These are phyloP conservation scores for Piper longum DNA, from an alignment of 164 flowering plant genomes.

Conservation along the genomic window DNA sequence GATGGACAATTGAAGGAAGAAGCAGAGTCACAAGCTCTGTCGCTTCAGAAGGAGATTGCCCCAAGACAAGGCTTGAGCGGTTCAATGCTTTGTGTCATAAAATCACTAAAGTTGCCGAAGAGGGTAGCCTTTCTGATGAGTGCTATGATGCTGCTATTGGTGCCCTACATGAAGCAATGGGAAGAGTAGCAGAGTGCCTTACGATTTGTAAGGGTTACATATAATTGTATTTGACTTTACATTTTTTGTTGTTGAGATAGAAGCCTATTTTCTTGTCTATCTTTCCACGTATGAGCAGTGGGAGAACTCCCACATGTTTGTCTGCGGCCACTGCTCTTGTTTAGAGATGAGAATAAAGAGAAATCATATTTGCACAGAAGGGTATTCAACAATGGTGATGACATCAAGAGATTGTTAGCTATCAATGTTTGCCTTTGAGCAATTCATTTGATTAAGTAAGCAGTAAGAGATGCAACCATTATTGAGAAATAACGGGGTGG, in stretches of 20 bases:
- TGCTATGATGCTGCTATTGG: constrained; percentile 4
- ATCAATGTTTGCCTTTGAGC: too few relatives aligned
- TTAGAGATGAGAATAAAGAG: too few relatives aligned
- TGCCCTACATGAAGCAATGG: constrained; percentile 15
- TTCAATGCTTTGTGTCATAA: constrained; percentile 5
- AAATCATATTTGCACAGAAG: too few relatives aligned
- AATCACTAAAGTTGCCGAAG: constrained; percentile 8
- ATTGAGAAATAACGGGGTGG: too few relatives aligned
- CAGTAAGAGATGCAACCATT: too few relatives aligned
- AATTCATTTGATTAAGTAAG: too few relatives aligned
- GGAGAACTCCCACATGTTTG: too few relatives aligned
- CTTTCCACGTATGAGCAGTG: too few relatives aligned
- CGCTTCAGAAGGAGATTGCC: neutral
- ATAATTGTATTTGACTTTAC: neutral
- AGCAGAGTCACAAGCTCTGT: constrained; percentile 1
- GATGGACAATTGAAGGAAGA: constrained; percentile 10
- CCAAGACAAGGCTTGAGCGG: constrained; percentile 1
- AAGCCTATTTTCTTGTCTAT: too few relatives aligned
- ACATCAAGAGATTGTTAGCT: too few relatives aligned
- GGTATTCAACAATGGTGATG: too few relatives aligned
- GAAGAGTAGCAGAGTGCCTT: neutral
- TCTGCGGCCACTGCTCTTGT: too few relatives aligned
- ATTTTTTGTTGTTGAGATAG: constrained; percentile 1
- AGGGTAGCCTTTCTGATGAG: constrained; percentile 2
- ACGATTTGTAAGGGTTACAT: neutral